Conservation (phyloP, 176 grass and related monocot species). For the Urochloa ruziziensis region DNA sequence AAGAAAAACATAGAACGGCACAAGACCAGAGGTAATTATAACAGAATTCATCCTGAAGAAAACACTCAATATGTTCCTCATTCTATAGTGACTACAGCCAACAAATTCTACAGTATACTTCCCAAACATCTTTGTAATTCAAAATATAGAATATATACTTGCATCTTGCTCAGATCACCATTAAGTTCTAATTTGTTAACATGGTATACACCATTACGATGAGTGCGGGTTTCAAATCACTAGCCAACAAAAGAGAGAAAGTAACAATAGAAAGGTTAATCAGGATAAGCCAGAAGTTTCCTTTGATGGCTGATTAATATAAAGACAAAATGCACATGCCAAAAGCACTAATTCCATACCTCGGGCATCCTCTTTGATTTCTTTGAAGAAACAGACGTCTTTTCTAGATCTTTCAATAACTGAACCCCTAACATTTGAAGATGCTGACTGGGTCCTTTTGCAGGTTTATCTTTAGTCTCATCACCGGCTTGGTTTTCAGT, state of each 20-base stretch:
- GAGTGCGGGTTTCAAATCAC: background rate
- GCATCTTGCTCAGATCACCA: background rate
- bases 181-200: background rate
- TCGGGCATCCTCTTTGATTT: slow-evolving; percentile 55
- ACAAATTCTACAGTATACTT: background rate
- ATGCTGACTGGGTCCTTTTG: slow-evolving; percentile 60
- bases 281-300: background rate
- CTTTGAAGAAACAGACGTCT: slow-evolving; percentile 56
- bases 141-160: background rate
- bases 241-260: slow-evolving; percentile 4
- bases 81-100: background rate
- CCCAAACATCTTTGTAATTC: background rate
- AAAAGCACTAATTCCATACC: slow-evolving; percentile 37
- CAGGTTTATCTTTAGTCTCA: slow-evolving; percentile 66
- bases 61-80: background rate
- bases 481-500: slow-evolving; percentile 56
- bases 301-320: background rate
- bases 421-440: slow-evolving; percentile 87
- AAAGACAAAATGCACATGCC: slow-evolving; percentile 8
- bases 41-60: slow-evolving; percentile 1
- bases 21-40: too few relatives aligned
- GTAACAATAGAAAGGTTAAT: background rate
- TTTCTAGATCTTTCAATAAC: slow-evolving; percentile 84
- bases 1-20: too few relatives aligned
- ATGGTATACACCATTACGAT: slow-evolving; percentile 16